Evolutionary conservation across 306 rosid genomes (phyloP).

Genomic region (Glycine soja): DNA sequence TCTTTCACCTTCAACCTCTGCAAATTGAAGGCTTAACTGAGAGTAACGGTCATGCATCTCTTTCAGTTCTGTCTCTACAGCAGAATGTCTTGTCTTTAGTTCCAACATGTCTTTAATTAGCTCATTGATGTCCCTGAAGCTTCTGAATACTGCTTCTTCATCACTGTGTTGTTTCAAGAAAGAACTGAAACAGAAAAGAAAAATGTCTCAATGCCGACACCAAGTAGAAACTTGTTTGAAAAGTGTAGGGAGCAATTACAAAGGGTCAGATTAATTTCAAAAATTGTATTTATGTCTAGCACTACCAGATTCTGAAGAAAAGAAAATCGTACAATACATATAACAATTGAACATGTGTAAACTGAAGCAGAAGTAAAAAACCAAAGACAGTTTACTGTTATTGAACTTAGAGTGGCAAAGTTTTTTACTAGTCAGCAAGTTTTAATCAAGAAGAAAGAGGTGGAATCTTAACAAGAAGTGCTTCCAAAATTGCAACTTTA

Average conservation of each 20-base stretch:
- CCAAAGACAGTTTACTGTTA: background rate
- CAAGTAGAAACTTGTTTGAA: background rate
- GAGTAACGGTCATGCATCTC: constrained; percentile 99
- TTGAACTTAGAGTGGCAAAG: background rate
- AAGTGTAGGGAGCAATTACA: too few species aligned
- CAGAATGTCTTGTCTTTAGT: constrained; percentile 71
- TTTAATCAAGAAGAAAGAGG: constrained; percentile 4
- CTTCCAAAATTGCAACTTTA: constrained; percentile 37
- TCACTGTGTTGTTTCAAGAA: constrained; percentile 90
- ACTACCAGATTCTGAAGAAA: background rate
- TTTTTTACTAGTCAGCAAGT: constrained; percentile 6
- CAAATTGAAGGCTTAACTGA: constrained; percentile 95
- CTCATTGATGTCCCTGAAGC: constrained; percentile 97
- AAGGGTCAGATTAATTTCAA: background rate
- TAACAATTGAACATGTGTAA: background rate
- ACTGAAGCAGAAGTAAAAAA: background rate
- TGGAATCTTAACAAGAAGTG: background rate
- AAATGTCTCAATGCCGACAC: constrained; percentile 6
- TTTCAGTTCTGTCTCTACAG: constrained; percentile 82
- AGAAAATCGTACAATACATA: background rate
- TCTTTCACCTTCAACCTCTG: constrained; percentile 99
- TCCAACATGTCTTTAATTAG: constrained; percentile 95
- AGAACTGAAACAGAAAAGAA: constrained; percentile 61
- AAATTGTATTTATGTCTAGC: background rate
- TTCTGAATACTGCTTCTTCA: constrained; percentile 88